Evolutionary conservation across 2,329 filamentous ascomycete species (phyloP), one percentile per base, ranked within the genome.

Genomic region (Xylaria digitata): DNA sequence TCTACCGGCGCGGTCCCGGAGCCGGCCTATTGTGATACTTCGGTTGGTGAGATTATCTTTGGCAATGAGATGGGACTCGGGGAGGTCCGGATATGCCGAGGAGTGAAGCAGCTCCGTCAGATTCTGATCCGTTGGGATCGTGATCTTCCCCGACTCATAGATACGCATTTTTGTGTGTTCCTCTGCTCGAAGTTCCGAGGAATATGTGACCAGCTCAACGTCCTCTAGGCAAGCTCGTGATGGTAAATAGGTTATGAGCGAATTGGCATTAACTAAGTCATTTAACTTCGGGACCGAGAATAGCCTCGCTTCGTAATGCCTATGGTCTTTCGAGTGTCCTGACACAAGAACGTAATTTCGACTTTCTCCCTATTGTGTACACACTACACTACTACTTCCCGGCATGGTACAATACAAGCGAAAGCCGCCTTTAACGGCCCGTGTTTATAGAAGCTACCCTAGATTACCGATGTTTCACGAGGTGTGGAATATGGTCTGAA

Each of bases 101-200:
- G 74, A 72, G 66, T 83, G 80, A 52, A 84, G 77, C 30, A 84
- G 77, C 67, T 83, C 76, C 5, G 81, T 83, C 52, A 83, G 77
- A 65, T 81, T 83, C 34, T 80, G 72, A 68, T 82, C 76, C 13
- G 66, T 72, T 1, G 82, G 82, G 60, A 83, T 75, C 8, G 74
- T 61, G 50, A 80, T 75, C 6, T 68, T 59, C 61, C 70, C 52
- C 19, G 74, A 74, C n/a, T 73, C 73, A 72, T 80, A 80, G 60
- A 76, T 75, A 15, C 63, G 77, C 79, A 80, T 80, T 21, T 34
- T 71, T n/a, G 11, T 30, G 11, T 30, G 34, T 7, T 48, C 3
- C 21, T 49, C 23, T 45, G 6, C n/a, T 61, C 32, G 21, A 43
- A 40, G 17, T n/a, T 52, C 21, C 13, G 11, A 13, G 2, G 17